Conservation (phyloP, 768 basidiomycete species). For the Cyclocybe cylindracea region DNA sequence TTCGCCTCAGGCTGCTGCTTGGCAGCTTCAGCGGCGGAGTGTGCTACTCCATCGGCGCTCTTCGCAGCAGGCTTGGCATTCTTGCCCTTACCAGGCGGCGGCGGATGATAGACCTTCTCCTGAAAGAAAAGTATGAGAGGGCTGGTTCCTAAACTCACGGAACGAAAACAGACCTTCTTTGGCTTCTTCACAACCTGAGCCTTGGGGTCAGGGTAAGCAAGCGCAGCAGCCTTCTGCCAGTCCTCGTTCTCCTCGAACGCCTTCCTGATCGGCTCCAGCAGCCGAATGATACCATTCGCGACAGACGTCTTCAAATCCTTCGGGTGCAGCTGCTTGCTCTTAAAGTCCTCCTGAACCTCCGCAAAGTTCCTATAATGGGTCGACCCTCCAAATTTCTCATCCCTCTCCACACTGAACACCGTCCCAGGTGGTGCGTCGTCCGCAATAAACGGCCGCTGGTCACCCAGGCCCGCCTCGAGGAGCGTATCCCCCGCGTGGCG, state of each 20-base stretch:
- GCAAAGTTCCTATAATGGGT: constrained; percentile 72
- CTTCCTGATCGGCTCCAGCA: constrained; percentile 81
- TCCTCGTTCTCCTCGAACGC: constrained; percentile 77
- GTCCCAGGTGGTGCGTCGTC: constrained; percentile 78
- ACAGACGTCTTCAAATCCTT: constrained; percentile 86
- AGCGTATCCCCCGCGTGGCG: constrained; percentile 49
- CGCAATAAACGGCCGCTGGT: constrained; percentile 62
- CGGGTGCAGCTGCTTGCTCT: constrained; percentile 78
- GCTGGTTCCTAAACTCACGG: neutral
- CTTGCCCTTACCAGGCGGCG: constrained; percentile 79
- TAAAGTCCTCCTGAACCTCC: constrained; percentile 74
- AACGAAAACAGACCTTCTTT: constrained; percentile 52
- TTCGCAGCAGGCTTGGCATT: constrained; percentile 34
- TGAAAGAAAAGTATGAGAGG: constrained; percentile 22
- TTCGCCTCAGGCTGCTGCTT: no score
- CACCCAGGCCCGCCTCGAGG: constrained; percentile 48
- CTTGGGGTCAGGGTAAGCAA: constrained; percentile 84
- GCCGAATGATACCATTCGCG: constrained; percentile 65
- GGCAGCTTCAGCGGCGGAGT: constrained; percentile 3
- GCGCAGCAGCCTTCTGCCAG: constrained; percentile 73
- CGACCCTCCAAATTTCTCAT: constrained; percentile 81
- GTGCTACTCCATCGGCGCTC: constrained; percentile 2
- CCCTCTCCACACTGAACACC: constrained; percentile 76
- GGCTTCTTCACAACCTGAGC: constrained; percentile 63
- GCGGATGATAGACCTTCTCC: constrained; percentile 84